Conservation (phyloP, 148 eudicot species). For the Linanthus parryae region DNA sequence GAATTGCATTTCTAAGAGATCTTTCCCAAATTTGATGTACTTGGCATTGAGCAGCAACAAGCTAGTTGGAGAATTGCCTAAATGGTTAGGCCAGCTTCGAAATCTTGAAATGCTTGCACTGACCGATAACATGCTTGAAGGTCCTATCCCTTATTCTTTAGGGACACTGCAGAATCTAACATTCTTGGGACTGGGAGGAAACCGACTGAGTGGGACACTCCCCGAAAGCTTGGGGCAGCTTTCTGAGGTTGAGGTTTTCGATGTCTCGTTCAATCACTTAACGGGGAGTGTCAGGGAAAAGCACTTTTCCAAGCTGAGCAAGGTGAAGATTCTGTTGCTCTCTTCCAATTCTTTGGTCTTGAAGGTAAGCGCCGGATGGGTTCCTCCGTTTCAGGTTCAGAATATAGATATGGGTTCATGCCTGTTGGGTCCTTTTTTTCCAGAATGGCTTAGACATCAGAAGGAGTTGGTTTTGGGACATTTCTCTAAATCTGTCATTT, state of each 20-base stretch:
- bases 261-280: constrained; percentile 20
- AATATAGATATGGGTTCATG: constrained; percentile 25
- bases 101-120: constrained; percentile 13
- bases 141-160: constrained; percentile 24
- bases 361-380: constrained; percentile 19
- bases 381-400: constrained; percentile 29
- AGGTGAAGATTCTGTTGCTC: constrained; percentile 9
- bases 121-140: constrained; percentile 14
- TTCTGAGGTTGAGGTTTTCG: constrained; percentile 11
- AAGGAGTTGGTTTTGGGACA: constrained; percentile 29
- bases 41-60: constrained; percentile 20
- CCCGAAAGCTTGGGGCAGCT: constrained; percentile 29
- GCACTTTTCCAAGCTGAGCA: constrained; percentile 24
- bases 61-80: constrained; percentile 21
- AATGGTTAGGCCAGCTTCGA: constrained; percentile 19
- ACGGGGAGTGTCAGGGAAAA: constrained; percentile 19
- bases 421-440: constrained; percentile 27
- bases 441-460: constrained; percentile 27
- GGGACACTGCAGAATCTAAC: constrained; percentile 11
- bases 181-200: constrained; percentile 10
- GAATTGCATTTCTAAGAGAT: constrained; percentile 7
- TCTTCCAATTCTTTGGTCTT: constrained; percentile 17
- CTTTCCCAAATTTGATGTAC: constrained; percentile 13
- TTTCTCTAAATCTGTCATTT: constrained; percentile 14
- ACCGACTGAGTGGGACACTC: constrained; percentile 18